Conservation (phyloP, 352 stramenopile genomes). For the Pythium brachiatum region DNA sequence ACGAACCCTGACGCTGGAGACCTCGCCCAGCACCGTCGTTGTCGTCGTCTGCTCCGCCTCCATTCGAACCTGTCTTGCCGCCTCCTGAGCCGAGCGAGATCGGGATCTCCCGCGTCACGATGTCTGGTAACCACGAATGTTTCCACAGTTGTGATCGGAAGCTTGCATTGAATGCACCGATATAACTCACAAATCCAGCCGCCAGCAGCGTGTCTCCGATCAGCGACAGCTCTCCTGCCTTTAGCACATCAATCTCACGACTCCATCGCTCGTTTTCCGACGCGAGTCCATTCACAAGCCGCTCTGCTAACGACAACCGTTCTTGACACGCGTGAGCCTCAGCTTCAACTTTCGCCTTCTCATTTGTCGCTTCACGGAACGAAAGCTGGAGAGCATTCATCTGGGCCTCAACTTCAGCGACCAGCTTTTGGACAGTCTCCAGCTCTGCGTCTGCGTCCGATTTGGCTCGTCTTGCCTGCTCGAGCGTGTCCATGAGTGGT, state of each 20-base stretch:
- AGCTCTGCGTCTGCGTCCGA: constrained; percentile 79
- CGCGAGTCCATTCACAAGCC: constrained; percentile 85
- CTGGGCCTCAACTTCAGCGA: constrained; percentile 82
- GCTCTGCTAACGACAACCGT: constrained; percentile 81
- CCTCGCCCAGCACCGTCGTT: not conserved
- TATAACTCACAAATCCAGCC: constrained; percentile 90
- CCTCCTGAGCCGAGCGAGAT: constrained; percentile 35
- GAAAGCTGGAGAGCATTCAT: constrained; percentile 74
- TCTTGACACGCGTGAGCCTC: constrained; percentile 87
- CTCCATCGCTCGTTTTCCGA: constrained; percentile 90
- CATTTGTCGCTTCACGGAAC: constrained; percentile 85
- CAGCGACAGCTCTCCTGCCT: constrained; percentile 62
- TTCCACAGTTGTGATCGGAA: constrained; percentile 86
- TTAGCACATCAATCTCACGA: constrained; percentile 83
- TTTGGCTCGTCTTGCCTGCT: constrained; percentile 76
- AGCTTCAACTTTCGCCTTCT: constrained; percentile 89
- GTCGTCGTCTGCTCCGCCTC: constrained; percentile 2
- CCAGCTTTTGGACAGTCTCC: constrained; percentile 73
- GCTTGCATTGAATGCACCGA: constrained; percentile 87
- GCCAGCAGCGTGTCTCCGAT: constrained; percentile 88
- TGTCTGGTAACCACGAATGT: constrained; percentile 84
- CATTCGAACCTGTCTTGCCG: not conserved
- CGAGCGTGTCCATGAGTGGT: constrained; percentile 91
- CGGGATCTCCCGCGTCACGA: constrained; percentile 85
- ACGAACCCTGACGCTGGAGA: constrained; percentile 17